phyloP scores from a whole-genome alignment of 495 filamentous ascomycete species.

The Penicillium paradoxum region DNA sequence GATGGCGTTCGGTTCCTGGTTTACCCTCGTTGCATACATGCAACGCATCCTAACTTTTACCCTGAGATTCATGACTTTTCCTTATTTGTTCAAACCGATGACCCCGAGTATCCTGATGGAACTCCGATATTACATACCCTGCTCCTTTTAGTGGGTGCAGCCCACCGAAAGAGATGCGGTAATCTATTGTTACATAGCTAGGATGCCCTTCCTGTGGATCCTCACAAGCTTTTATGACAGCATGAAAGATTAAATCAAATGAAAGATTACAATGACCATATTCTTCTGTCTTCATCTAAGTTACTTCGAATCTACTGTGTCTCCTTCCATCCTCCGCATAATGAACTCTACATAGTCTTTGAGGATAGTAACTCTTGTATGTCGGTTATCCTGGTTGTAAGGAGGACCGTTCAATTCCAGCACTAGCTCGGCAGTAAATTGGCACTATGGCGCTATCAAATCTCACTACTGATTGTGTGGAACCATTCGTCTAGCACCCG shows the following conservation, averaged over 20 bases:
- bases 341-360: background rate
- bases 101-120: slow-evolving; percentile 10
- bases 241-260: background rate
- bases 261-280: background rate
- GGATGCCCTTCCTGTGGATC: background rate
- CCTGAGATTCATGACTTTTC: slow-evolving; percentile 5
- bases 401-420: no score
- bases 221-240: background rate
- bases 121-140: slow-evolving; percentile 1
- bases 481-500: no score
- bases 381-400: no score
- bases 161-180: background rate
- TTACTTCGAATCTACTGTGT: background rate
- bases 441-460: no score
- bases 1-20: slow-evolving; percentile 34
- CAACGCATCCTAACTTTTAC: background rate
- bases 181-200: background rate
- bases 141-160: background rate
- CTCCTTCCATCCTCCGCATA: no score
- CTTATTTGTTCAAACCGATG: slow-evolving; percentile 12
- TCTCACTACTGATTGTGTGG: no score
- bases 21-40: slow-evolving; percentile 10
- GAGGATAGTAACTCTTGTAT: background rate
- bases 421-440: no score
- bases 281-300: background rate